Conservation (phyloP, 2,329 filamentous ascomycete species). For the Colletotrichum melonis region DNA sequence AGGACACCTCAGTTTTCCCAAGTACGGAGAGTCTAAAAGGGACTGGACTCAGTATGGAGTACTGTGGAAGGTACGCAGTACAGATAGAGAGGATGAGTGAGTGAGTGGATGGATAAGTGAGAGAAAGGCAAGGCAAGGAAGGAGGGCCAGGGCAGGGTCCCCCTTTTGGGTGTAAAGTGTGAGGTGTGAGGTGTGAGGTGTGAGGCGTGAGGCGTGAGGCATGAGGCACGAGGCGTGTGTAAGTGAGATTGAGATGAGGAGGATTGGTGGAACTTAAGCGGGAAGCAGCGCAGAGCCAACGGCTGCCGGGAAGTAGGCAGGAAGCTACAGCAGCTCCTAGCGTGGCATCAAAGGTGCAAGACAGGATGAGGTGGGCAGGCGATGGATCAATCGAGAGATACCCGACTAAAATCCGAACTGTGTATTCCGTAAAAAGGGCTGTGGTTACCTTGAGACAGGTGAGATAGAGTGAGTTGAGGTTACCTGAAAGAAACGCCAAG, state of each 20-base stretch:
- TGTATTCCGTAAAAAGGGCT: too few relatives aligned
- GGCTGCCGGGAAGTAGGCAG: not conserved
- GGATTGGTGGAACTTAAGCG: slow-evolving; percentile 5
- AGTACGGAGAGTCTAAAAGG: not conserved
- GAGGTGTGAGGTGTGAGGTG: not conserved
- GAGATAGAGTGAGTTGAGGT: not conserved
- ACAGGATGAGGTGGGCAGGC: not conserved
- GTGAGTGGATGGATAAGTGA: not conserved
- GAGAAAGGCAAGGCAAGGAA: not conserved
- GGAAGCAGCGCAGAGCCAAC: not conserved
- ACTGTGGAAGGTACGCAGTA: too few relatives aligned
- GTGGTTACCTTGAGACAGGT: not conserved
- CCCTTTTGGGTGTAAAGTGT: not conserved
- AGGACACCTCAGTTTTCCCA: not conserved
- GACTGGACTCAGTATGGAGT: not conserved
- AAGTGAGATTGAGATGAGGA: not conserved
- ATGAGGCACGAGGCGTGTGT: not conserved
- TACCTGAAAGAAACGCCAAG: not conserved
- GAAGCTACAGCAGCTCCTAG: not conserved
- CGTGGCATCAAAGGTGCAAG: not conserved
- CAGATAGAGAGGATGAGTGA: too few relatives aligned
- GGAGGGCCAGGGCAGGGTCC: not conserved
- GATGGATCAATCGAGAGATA: too few relatives aligned
- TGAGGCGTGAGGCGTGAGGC: too few relatives aligned
- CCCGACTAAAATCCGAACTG: too few relatives aligned